Base-by-base conservation (phyloP, 331 rosid species). In the Arachis monticola region DNA sequence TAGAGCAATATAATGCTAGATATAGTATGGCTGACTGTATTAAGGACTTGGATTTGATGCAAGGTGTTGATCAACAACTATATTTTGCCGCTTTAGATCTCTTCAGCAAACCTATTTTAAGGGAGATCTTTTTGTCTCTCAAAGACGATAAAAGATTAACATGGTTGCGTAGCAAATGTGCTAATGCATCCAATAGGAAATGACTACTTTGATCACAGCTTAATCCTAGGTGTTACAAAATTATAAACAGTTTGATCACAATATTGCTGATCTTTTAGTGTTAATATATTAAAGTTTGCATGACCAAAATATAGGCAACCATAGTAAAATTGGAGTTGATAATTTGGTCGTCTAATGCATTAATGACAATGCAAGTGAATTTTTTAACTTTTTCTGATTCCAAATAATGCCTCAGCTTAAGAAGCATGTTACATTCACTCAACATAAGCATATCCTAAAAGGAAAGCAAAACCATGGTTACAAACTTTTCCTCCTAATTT, bases 121-220 rank as follows among this genome's bases (percentile, higher is more conserved):
- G 97, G 82, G 97, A 92, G 82, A 73, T 77, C n/a, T 92, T 92
- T 87, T 68, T 92, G 84, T 83, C 93, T 57, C 96, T 92, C 68
- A 89, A 67, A 77, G 75, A 69, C 41, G 87, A 89, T 57, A 89
- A 85, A 68, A 91, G 97, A 77, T 70, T 86, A 78, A 74, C 80
- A 60, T 92, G 97, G 96, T 79, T 92, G 86, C 88, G 73, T 17
- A 60, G 76, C 57, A 88, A 83, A 68, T 89, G 90, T 77, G 75
- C 86, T 45, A 67, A 73, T 71, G 82, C 69, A 32, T 60, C 79
- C 83, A 73, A 58, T 67, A 53, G 52, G 77, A 55, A 69, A 32
- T 22, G 1, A 27, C n/a, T 14, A 35, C 13, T 64, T 65, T 73
- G 52, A 48, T 13, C 62, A 55, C 52, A 22, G 14, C 38, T 66